These are phyloP conservation scores for Phytophthora pseudosyringae DNA, from an alignment of 352 stramenopile genomes.

Conservation along the genomic window DNA sequence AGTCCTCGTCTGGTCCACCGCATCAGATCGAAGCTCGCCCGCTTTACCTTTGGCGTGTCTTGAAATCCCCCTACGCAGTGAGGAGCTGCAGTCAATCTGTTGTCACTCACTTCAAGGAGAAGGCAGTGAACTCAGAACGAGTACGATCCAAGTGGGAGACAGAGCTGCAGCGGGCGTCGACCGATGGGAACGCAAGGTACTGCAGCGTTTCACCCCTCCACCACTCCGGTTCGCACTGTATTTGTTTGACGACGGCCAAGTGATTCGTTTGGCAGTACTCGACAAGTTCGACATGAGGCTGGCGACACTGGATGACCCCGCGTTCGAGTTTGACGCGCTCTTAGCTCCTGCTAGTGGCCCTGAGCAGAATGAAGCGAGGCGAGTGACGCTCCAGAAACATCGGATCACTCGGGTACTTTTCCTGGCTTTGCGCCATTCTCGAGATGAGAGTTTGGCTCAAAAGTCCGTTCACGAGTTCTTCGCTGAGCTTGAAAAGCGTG, in stretches of 20 bases:
- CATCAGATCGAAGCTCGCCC: neutral
- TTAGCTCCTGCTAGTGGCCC: slow-evolving; percentile 7
- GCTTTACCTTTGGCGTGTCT: slow-evolving; percentile 16
- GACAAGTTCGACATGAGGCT: slow-evolving; percentile 18
- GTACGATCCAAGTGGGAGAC: slow-evolving; percentile 10
- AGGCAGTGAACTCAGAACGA: neutral
- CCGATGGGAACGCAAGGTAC: slow-evolving; percentile 16
- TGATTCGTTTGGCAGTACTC: slow-evolving; percentile 22
- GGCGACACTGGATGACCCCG: slow-evolving; percentile 19
- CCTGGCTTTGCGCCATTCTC: slow-evolving; percentile 7
- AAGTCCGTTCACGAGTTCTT: slow-evolving; percentile 26
- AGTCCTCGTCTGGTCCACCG: slow-evolving; percentile 23
- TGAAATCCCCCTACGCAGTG: slow-evolving; percentile 12
- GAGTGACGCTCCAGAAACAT: slow-evolving; percentile 22
- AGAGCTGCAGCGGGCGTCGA: slow-evolving; percentile 5
- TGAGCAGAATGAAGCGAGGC: slow-evolving; percentile 15
- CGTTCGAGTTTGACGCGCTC: slow-evolving; percentile 21
- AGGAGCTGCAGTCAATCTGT: slow-evolving; percentile 19
- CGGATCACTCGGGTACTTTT: slow-evolving; percentile 21
- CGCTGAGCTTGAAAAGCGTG: slow-evolving; percentile 14
- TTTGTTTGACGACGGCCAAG: slow-evolving; percentile 38
- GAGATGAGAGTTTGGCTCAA: slow-evolving; percentile 26
- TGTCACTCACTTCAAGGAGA: slow-evolving; percentile 13
- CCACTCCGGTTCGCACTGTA: slow-evolving; percentile 31
- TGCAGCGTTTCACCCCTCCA: slow-evolving; percentile 3